Evolutionary conservation across 2,329 filamentous ascomycete genomes (phyloP).

Genomic region (Geosmithia flava): DNA sequence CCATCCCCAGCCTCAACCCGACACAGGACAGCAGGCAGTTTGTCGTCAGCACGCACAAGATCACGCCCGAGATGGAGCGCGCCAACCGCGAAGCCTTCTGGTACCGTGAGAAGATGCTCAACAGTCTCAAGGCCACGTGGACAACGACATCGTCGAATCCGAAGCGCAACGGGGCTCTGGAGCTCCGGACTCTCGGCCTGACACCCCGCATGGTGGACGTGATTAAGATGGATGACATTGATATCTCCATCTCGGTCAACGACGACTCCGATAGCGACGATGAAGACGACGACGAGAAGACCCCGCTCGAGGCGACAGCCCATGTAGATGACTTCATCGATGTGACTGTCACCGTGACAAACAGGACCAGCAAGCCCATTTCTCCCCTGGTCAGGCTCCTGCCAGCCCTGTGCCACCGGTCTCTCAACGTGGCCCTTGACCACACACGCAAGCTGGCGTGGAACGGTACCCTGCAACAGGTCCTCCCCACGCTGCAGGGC

Average conservation of each 20-base stretch:
- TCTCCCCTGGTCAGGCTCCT: conserved; percentile 63
- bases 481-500: conserved; percentile 49
- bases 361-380: conserved; percentile 57
- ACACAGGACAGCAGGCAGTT: conserved; percentile 74
- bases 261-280: conserved; percentile 6
- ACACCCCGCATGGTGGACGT: conserved; percentile 71
- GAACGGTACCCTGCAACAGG: conserved; percentile 73
- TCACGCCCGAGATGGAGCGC: conserved; percentile 68
- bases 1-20: conserved; percentile 70
- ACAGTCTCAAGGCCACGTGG: conserved; percentile 61
- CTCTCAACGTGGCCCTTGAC: conserved; percentile 62
- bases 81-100: conserved; percentile 76
- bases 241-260: conserved; percentile 48
- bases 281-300: not conserved
- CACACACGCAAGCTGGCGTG: conserved; percentile 72
- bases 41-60: conserved; percentile 69
- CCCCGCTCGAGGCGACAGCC: conserved; percentile 10
- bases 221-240: conserved; percentile 69
- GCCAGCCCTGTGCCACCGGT: conserved; percentile 63
- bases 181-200: conserved; percentile 64
- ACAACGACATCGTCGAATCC: conserved; percentile 34
- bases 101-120: conserved; percentile 75
- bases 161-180: conserved; percentile 52
- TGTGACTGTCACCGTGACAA: conserved; percentile 59
- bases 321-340: conserved; percentile 47